Conservation (phyloP, 2,329 filamentous ascomycete species). For the Cytospora schulzeri region DNA sequence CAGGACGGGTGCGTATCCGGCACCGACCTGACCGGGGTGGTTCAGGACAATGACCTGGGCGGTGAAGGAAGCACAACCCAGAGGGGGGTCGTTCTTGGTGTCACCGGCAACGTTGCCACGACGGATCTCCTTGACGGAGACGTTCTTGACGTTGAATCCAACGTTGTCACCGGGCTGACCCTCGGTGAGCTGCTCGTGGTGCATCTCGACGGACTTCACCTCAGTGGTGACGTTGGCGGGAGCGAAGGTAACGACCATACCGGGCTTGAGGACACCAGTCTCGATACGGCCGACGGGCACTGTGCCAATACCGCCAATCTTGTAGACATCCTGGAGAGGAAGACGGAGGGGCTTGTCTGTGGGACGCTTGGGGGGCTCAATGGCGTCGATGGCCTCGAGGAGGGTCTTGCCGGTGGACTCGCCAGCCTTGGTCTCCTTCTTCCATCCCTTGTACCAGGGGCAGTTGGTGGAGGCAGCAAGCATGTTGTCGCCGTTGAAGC, state of each 20-base stretch:
- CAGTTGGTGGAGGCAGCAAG: conserved; percentile 84
- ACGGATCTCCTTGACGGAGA: conserved; percentile 99
- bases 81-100: conserved; percentile 99
- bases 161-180: conserved; percentile 99
- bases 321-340: conserved; percentile 99
- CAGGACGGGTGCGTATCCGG: conserved; percentile 97
- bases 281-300: conserved; percentile 99
- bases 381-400: conserved; percentile 96
- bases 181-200: conserved; percentile 97
- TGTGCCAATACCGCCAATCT: conserved; percentile 99
- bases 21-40: conserved; percentile 99
- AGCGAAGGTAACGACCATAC: conserved; percentile 97
- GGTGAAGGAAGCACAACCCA: conserved; percentile 90
- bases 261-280: conserved; percentile 92
- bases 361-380: conserved; percentile 89
- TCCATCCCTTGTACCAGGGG: conserved; percentile 99
- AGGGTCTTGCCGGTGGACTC: conserved; percentile 95
- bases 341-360: conserved; percentile 99
- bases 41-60: conserved; percentile 99
- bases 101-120: conserved; percentile 99
- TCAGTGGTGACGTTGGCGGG: conserved; percentile 99
- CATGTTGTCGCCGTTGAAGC: conserved; percentile 99
- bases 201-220: conserved; percentile 99
- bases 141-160: conserved; percentile 99
- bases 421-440: conserved; percentile 92